Evolutionary conservation across 257 asterid species (phyloP).

Genomic region (Voacanga thouarsii): DNA sequence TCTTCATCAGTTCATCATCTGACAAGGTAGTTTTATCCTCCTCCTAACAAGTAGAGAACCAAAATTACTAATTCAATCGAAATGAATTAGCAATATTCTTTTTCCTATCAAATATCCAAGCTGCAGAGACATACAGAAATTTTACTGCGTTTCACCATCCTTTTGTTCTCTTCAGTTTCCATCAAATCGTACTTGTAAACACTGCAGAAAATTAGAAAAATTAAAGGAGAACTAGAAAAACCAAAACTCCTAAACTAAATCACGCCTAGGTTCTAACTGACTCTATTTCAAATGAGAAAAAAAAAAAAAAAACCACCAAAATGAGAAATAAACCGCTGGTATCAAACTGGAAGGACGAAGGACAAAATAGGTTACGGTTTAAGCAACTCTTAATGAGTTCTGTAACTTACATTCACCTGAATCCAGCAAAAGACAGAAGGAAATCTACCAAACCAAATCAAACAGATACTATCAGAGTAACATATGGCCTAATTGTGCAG

Average conservation of each 20-base stretch:
- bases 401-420: neutral
- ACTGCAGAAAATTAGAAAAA: neutral
- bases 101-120: conserved; percentile 12
- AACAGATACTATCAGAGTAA: neutral
- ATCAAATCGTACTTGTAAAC: conserved; percentile 9
- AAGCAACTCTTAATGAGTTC: neutral
- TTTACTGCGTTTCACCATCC: conserved; percentile 53
- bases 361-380: neutral
- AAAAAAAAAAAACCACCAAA: neutral
- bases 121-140: conserved; percentile 45
- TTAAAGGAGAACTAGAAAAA: neutral
- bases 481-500: neutral
- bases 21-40: conserved; percentile 32
- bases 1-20: conserved; percentile 32
- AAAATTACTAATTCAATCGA: neutral
- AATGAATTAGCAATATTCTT: neutral
- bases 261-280: neutral
- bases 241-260: neutral
- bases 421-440: neutral
- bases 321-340: neutral
- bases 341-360: neutral
- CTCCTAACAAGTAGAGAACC: conserved; percentile 21
- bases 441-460: neutral
- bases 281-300: neutral
- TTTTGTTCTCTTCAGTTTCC: conserved; percentile 40